Conservation (phyloP, 2,329 filamentous ascomycete species). For the Fusarium clavum region DNA sequence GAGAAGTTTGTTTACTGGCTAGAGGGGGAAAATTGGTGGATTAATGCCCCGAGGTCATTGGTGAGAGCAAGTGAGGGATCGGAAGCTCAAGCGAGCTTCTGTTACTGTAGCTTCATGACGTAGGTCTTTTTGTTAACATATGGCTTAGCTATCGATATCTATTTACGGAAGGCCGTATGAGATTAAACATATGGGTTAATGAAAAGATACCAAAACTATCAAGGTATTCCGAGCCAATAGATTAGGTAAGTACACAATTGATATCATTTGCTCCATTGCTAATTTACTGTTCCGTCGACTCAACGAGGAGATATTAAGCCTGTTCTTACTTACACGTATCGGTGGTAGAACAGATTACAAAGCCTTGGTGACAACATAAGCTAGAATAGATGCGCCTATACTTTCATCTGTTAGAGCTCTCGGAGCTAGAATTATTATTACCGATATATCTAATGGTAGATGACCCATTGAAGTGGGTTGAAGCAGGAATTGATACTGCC, state of each 20-base stretch:
- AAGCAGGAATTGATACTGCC: neutral
- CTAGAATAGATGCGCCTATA: neutral
- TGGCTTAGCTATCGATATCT: neutral
- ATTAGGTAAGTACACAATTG: too few species aligned
- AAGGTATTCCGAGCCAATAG: too few species aligned
- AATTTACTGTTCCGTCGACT: neutral
- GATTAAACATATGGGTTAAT: neutral
- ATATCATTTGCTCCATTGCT: neutral
- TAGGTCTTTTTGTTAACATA: neutral
- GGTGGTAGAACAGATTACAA: neutral
- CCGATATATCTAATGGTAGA: too few species aligned
- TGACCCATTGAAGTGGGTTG: neutral
- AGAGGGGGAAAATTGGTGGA: neutral
- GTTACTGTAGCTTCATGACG: constrained; percentile 28
- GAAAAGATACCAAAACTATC: neutral
- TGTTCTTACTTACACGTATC: neutral
- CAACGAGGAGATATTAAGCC: neutral
- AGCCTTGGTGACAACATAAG: neutral
- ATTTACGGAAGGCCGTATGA: neutral
- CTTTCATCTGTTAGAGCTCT: neutral
- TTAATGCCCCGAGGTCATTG: constrained; percentile 1
- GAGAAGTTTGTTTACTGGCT: constrained; percentile 4
- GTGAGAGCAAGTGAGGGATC: neutral
- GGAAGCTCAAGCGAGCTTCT: neutral
- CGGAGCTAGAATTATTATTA: neutral